phyloP scores from a whole-genome alignment of 495 filamentous ascomycete species.

The Glutinoglossum americanum region DNA sequence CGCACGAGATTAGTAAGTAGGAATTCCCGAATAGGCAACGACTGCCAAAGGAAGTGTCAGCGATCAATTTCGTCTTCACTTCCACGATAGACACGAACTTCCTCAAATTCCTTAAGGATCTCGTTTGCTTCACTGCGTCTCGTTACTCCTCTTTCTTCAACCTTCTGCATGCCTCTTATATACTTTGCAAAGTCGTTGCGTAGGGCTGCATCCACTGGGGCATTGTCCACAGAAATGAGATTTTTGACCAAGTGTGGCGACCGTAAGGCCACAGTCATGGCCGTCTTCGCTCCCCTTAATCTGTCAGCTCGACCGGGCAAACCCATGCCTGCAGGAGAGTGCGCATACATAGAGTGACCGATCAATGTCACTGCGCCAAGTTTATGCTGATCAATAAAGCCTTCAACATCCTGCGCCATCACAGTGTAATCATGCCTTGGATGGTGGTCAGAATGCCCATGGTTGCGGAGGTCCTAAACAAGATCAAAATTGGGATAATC shows the following conservation, averaged over 20 bases:
- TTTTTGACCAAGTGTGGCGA: slow-evolving; percentile 39
- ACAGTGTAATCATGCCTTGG: slow-evolving; percentile 56
- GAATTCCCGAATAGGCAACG: slow-evolving; percentile 67
- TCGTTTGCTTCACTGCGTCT: slow-evolving; percentile 58
- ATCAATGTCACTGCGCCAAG: slow-evolving; percentile 55
- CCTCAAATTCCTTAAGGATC: slow-evolving; percentile 59
- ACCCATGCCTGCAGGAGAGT: background rate
- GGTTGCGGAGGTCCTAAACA: slow-evolving; percentile 71
- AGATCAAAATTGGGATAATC: background rate
- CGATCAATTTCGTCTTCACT: background rate
- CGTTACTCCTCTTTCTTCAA: slow-evolving; percentile 43
- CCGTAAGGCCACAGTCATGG: slow-evolving; percentile 67
- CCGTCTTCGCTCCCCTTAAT: slow-evolving; percentile 74
- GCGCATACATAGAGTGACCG: slow-evolving; percentile 72
- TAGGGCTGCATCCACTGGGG: slow-evolving; percentile 59
- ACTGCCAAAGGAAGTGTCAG: slow-evolving; percentile 18
- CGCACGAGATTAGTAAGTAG: slow-evolving; percentile 73
- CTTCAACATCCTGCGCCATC: slow-evolving; percentile 72
- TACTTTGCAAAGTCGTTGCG: slow-evolving; percentile 59
- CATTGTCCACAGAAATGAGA: slow-evolving; percentile 79
- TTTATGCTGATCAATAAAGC: slow-evolving; percentile 56
- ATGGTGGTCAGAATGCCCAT: slow-evolving; percentile 73
- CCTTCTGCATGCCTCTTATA: slow-evolving; percentile 61
- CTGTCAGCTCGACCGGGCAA: background rate
- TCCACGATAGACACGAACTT: slow-evolving; percentile 19